Evolutionary conservation across 2,329 filamentous ascomycete species (phyloP).

Genomic region (Colletotrichum tabaci): DNA sequence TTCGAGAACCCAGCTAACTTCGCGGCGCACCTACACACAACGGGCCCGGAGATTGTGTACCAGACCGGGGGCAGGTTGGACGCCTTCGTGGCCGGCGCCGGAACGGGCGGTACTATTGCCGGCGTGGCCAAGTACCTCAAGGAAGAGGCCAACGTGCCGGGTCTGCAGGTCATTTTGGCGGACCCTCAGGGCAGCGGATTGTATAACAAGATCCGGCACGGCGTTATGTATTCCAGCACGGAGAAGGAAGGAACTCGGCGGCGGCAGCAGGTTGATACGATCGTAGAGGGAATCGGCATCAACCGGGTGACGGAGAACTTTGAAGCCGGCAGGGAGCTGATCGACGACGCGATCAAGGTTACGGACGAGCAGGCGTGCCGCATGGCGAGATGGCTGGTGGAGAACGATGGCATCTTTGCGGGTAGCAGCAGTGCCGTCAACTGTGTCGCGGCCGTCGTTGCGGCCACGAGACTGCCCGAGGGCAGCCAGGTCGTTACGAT

Average conservation of each 20-base stretch:
- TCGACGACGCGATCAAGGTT: conserved; percentile 92
- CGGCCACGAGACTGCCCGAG: conserved; percentile 74
- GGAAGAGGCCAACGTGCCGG: conserved; percentile 70
- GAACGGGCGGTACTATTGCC: conserved; percentile 93
- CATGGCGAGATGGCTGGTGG: conserved; percentile 98
- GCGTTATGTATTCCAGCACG: conserved; percentile 93
- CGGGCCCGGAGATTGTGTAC: conserved; percentile 88
- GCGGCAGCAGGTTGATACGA: conserved; percentile 92
- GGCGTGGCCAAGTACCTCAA: conserved; percentile 90
- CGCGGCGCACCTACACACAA: conserved; percentile 84
- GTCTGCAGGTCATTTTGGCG: conserved; percentile 83
- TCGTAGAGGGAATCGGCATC: conserved; percentile 96
- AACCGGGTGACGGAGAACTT: conserved; percentile 97
- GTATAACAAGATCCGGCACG: conserved; percentile 91
- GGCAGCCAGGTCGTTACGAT: conserved; percentile 83
- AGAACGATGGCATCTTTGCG: conserved; percentile 94
- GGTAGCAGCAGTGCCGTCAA: conserved; percentile 98
- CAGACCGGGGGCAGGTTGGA: conserved; percentile 84
- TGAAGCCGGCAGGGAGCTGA: conserved; percentile 85
- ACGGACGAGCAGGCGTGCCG: conserved; percentile 89
- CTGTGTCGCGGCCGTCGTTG: conserved; percentile 83
- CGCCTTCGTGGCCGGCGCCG: conserved; percentile 93
- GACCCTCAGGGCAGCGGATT: conserved; percentile 96
- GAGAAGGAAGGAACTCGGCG: conserved; percentile 93
- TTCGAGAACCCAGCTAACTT: conserved; percentile 95